Evolutionary conservation across 371 early-diverging fungal genomes (phyloP), one percentile per base, ranked within the genome.

Genomic region (Rhizomucor pusillus): DNA sequence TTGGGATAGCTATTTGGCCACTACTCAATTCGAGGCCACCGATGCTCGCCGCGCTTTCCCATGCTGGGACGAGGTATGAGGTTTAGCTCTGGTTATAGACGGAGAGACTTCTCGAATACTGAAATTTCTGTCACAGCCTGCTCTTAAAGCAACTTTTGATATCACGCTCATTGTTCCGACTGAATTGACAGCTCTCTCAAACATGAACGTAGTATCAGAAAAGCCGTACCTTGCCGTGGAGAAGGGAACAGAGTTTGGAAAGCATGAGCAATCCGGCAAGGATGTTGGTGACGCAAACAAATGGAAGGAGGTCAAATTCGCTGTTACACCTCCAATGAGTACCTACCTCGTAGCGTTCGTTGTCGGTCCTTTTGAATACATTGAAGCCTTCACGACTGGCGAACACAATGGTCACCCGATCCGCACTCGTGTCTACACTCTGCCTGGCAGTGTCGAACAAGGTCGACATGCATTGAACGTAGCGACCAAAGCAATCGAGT

Each of bases 11-110:
- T 83, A 82, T 62, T 75, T 93, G 69, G 91, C 87, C 7, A 90
- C 87, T 20, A 95, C 95, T 7, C 95, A 97, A 67, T 97, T 95
- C 69, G 95, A 96, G 69, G 84, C 97, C 4, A 92, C 94, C 4
- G 90, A 91, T 77, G 92, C 92, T 47, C 85, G 97, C 57, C 81
- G 89, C 44, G 91, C 90, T 18, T 90, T 97, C 75, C 98, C 98
- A 2, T 95, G 92, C 75, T 97, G 90, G 87, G 89, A 93, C 68
- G 90, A 93, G 75, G 78, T 75, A 69, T 44, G 41, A 48, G 47
- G 11, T 23, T 5, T 3, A 13, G 6, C 13, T 9, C 14, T 48
- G 14, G 11, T 37, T 40, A 41, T 37, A 7, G 18, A 10, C 12
- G 36, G 16, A 34, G 37, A 33, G 16, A 5, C 22, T 24, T 35